Base-by-base conservation (phyloP, 2,329 filamentous ascomycete species). In the Botrytis sinoallii region DNA sequence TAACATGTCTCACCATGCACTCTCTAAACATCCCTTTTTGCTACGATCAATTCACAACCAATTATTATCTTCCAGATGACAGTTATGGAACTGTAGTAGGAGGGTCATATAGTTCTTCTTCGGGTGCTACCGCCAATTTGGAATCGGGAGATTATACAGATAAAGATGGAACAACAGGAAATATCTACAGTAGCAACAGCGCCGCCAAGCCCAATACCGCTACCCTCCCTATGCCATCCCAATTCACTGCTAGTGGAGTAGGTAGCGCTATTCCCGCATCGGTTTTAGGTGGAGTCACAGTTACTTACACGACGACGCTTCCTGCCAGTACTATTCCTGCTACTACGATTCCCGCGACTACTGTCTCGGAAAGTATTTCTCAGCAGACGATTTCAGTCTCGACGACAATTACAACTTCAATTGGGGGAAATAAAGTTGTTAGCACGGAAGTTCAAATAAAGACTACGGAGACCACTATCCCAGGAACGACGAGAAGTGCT, bases 41-140 rank as follows among this genome's bases (percentile, higher is more conserved):
- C 81, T 87, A 86, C 80, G 86, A 87, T 78, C 83, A 83, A 72
- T 87, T 85, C 80, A 87, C 85, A 8, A 87, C 86, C 29, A 84
- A 86, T 75, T 87, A 80, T 77, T 83, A 82, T 71, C 84, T 87
- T 67, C 79, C 83, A 4, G 85, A 86, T 74, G 83, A 83, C 48
- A 84, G 84, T 25, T 85, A 82, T 70, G 85, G 85, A 20, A 85
- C 83, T 3, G 79, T 87, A n/a, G 82, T 81, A 1, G 81, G 80
- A 0, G 86, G 85, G 20, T 76, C 82, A 25, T 87, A 85, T 77
- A 81, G 75, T n/a, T 82, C 82, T 9, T 67, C 78, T 4, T 77
- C 77, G 14, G 82, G 82, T 38, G 81, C 82, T 40, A 79, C 73
- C 1, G 83, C 83, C n/a, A 85, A 87, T 76, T 77, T 87, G 20